phyloP scores from a whole-genome alignment of 495 filamentous ascomycete species.

The Aspergillus diversus region DNA sequence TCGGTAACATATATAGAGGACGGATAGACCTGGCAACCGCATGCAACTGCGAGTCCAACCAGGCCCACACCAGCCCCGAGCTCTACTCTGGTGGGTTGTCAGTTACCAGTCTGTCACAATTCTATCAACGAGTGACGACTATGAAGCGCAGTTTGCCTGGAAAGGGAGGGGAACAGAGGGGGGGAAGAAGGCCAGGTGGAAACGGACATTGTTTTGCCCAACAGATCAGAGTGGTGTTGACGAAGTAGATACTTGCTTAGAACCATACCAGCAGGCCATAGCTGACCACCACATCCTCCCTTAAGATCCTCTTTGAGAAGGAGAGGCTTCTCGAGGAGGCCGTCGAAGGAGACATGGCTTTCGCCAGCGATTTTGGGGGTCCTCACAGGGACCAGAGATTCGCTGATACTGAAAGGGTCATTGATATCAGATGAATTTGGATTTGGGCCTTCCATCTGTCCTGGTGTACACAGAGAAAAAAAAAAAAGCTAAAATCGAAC shows the following conservation, averaged over 20 bases:
- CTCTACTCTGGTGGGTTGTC: slow-evolving; percentile 68
- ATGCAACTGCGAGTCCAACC: slow-evolving; percentile 60
- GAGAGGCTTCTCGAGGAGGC: slow-evolving; percentile 69
- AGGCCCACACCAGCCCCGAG: slow-evolving; percentile 91
- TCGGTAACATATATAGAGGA: slow-evolving; percentile 77
- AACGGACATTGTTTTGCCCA: slow-evolving; percentile 74
- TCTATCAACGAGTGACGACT: too few relatives aligned
- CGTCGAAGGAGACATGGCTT: slow-evolving; percentile 69
- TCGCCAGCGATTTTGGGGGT: slow-evolving; percentile 65
- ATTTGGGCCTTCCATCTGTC: slow-evolving; percentile 7
- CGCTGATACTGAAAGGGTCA: slow-evolving; percentile 52
- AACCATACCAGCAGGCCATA: slow-evolving; percentile 94
- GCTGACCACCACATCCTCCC: slow-evolving; percentile 86
- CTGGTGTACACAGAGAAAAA: too few relatives aligned
- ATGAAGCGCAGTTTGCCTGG: too few relatives aligned
- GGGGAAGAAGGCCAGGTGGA: slow-evolving; percentile 17
- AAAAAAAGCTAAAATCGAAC: too few relatives aligned
- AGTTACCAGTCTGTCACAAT: slow-evolving; percentile 3
- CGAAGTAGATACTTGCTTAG: slow-evolving; percentile 81
- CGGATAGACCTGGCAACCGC: slow-evolving; percentile 37
- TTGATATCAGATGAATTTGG: slow-evolving; percentile 23
- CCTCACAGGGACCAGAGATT: slow-evolving; percentile 69
- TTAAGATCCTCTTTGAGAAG: slow-evolving; percentile 80
- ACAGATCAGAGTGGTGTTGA: slow-evolving; percentile 62
- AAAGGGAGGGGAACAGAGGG: not conserved